Evolutionary conservation across 2,329 filamentous ascomycete genomes (phyloP), one percentile per base, ranked within the genome.

Genomic region (Fusarium sp.): DNA sequence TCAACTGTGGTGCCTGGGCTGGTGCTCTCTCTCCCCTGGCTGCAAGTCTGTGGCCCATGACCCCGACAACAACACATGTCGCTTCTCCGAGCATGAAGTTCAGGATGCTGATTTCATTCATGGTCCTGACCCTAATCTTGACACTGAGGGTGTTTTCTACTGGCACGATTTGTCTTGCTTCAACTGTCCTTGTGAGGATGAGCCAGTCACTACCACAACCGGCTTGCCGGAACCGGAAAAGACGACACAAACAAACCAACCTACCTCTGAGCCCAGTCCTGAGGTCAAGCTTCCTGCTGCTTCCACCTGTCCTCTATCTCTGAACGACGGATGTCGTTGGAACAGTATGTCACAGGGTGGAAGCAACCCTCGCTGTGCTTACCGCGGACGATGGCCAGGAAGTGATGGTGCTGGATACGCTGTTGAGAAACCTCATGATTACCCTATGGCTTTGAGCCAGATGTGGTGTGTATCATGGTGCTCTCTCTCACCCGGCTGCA

Each of bases 101-200:
- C 56, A 60, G 15, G 56, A 60, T 14, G 15, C 27, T 2, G 56
- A 60, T 11, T 60, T 60, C 4, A 11, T 50, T 9, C 43, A 35
- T 0, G 56, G 56, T 1, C 56, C 56, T 4, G 35, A 60, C 6
- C n/a, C 37, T 1, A 22, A 60, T 1, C 10, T 50, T 2, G 56
- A 60, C 4, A 59, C 56, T 1, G 56, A 60, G 2, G 56, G 56
- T 1, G 54, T 60, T 3, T 60, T 50, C 7, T 60, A 60, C 19
- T 60, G 56, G 56, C 56, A 60, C 6, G 56, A 60, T n/a, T 14
- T 60, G 15, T 60, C 56, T 2, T 60, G 54, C 27, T 60, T 60
- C 15, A 43, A 60, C 19, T 60, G 56, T 7, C 56, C 43, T 9
- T 60, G 56, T 4, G 50, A 60, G 2, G 56, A 59, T 2, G 56